Base-by-base conservation (phyloP, 192 early-diverging fungal species). In the Endogone sp. region DNA sequence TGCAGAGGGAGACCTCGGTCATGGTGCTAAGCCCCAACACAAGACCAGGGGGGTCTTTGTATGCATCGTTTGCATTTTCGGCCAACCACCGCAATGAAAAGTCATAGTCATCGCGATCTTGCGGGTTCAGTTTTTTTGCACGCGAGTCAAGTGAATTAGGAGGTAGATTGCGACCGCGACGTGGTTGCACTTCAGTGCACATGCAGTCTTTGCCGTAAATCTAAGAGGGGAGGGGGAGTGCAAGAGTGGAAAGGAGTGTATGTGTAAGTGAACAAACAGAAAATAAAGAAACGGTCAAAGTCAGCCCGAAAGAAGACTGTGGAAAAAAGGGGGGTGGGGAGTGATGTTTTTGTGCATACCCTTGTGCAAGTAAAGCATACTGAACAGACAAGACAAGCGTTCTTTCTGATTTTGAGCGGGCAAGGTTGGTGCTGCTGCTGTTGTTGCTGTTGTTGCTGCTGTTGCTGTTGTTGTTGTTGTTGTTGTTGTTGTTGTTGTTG, bases 341-440 rank as follows among this genome's bases (percentile, higher is more conserved):
- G 37, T 16, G 37, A 16, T 49, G 16, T 49, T 11, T 49, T 11
- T 49, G 16, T 49, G 16, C 57, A 56, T 66, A 77, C 75, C 64
- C 70, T 68, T 20, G 66, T 68, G 27, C 75, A 77, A 29, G 75
- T 77, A 63, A 77, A 77, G 63, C 75, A 77, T 20, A 77, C 44
- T 56, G 66, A 69, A 26, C 75, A 77, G 22, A 72, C 67, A 22
- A 77, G 56, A 61, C 75, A 77, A 28, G 75, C 75, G 60, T 77
- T 77, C 75, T 77, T 26, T 16, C 37, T 49, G 16, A 49, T 49
- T 16, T 49, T 49, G 9, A 49, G 37, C 9, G 37, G 9, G 16
- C 37, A 49, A 6, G 37, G 9, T 16, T 49, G 59, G 8, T 60
- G 59, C 59, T 28, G 59, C 9, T 60, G 59, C 24, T 60, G 59